phyloP scores from a whole-genome alignment of 345 rosid genomes.

The Cochlearia excelsa region DNA sequence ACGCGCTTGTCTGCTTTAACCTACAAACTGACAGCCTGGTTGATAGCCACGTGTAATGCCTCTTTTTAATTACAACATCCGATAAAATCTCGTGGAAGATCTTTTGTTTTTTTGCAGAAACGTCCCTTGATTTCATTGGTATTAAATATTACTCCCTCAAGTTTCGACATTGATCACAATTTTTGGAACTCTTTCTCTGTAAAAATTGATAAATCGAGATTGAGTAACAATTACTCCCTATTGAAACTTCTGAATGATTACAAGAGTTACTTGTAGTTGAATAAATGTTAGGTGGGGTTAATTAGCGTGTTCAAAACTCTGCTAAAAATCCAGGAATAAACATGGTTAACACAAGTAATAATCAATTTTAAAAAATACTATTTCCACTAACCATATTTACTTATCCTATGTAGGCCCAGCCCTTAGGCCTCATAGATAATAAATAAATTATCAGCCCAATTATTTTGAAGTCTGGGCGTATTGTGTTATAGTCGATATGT shows the following conservation, averaged over 20 bases:
- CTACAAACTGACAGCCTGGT: constrained; percentile 28
- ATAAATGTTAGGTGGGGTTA: constrained; percentile 14
- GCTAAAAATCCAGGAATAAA: background rate
- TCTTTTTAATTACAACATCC: constrained; percentile 12
- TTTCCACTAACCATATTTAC: background rate
- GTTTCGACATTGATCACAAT: too few species aligned
- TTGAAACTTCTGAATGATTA: constrained; percentile 14
- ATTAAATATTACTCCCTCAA: too few species aligned
- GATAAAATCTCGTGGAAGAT: background rate
- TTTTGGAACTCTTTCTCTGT: too few species aligned
- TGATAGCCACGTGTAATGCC: constrained; percentile 29
- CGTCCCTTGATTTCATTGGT: constrained; percentile 7
- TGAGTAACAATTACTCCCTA: constrained; percentile 25
- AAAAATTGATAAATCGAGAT: constrained; percentile 10
- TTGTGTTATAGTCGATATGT: background rate
- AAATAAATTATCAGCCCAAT: too few species aligned
- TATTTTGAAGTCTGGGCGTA: background rate
- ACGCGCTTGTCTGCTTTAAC: constrained; percentile 34
- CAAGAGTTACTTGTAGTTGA: background rate
- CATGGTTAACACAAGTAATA: background rate
- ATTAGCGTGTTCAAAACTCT: background rate
- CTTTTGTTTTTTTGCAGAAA: background rate
- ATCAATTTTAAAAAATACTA: background rate
- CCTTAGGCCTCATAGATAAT: too few species aligned
- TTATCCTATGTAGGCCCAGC: too few species aligned